Evolutionary conservation across 805 yeast genomes (phyloP).

Genomic region (Priceomyces melissophilus): DNA sequence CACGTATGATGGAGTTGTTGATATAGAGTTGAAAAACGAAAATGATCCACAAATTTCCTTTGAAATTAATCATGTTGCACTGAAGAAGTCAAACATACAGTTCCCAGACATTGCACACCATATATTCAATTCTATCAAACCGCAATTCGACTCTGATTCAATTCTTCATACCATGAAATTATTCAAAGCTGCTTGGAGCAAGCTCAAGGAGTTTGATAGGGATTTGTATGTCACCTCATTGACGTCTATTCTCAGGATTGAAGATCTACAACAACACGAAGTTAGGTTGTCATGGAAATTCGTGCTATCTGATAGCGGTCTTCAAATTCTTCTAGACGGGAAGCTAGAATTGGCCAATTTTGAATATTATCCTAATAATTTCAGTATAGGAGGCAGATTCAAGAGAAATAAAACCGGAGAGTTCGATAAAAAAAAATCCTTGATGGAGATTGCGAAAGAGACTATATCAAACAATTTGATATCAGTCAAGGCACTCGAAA

Average conservation of each 20-base stretch:
- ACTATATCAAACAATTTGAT: no score
- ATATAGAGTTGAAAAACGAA: conserved; percentile 6
- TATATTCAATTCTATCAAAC: background rate
- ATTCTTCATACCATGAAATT: conserved; percentile 15
- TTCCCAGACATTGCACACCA: background rate
- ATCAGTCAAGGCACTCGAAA: no score
- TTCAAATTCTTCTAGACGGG: conserved; percentile 11
- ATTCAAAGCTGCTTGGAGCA: conserved; percentile 17
- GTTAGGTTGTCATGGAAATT: conserved; percentile 14
- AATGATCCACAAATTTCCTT: background rate
- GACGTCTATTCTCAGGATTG: conserved; percentile 22
- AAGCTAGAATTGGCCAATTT: conserved; percentile 5
- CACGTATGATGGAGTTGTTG: conserved; percentile 11
- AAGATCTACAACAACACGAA: conserved; percentile 4
- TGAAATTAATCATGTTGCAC: background rate
- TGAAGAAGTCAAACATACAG: background rate
- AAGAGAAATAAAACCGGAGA: no score
- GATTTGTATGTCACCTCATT: conserved; percentile 29
- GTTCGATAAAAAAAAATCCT: no score
- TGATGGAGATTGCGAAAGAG: no score
- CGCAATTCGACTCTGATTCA: background rate
- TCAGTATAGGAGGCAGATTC: background rate
- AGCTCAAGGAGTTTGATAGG: conserved; percentile 19
- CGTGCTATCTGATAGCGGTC: conserved; percentile 12
- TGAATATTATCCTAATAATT: conserved; percentile 6